Conservation (phyloP, 495 filamentous ascomycete species). For the Pyrenopolyporus hunteri region DNA sequence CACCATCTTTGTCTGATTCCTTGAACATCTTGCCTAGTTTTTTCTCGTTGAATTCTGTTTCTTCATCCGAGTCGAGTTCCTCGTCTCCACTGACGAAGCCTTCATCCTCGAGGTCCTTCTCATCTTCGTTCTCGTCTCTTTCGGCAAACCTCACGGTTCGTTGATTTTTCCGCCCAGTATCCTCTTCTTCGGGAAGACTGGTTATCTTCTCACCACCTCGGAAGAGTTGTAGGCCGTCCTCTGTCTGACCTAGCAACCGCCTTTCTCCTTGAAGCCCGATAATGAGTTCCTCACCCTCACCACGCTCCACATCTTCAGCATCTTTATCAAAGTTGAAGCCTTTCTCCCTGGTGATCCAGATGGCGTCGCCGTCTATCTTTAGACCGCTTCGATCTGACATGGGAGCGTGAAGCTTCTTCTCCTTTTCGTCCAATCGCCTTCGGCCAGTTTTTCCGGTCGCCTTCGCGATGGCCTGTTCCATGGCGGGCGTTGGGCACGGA, state of each 20-base stretch:
- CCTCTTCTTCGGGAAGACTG: slow-evolving; percentile 63
- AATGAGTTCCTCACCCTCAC: slow-evolving; percentile 91
- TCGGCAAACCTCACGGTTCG: slow-evolving; percentile 71
- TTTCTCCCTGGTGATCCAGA: slow-evolving; percentile 64
- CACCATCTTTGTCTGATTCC: slow-evolving; percentile 48
- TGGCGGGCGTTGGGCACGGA: slow-evolving; percentile 91
- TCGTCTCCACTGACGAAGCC: slow-evolving; percentile 69
- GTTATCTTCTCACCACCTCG: slow-evolving; percentile 73
- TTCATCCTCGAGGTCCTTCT: slow-evolving; percentile 60
- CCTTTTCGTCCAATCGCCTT: slow-evolving; percentile 86
- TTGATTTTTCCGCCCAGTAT: slow-evolving; percentile 71
- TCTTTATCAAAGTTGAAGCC: slow-evolving; percentile 79
- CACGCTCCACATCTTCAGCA: slow-evolving; percentile 70
- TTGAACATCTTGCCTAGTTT: slow-evolving; percentile 64
- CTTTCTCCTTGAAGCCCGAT: slow-evolving; percentile 86
- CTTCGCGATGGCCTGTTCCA: slow-evolving; percentile 84
- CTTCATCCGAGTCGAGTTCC: slow-evolving; percentile 60
- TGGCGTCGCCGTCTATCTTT: slow-evolving; percentile 64
- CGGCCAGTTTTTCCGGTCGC: slow-evolving; percentile 77
- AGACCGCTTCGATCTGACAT: slow-evolving; percentile 98
- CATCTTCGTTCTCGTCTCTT: slow-evolving; percentile 61
- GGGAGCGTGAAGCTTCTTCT: slow-evolving; percentile 92
- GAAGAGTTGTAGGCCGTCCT: slow-evolving; percentile 83
- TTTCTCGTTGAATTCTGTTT: slow-evolving; percentile 59
- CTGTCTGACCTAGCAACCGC: slow-evolving; percentile 78